Conservation (phyloP, 2,329 filamentous ascomycete species). For the Pseudogymnoascus sp. region DNA sequence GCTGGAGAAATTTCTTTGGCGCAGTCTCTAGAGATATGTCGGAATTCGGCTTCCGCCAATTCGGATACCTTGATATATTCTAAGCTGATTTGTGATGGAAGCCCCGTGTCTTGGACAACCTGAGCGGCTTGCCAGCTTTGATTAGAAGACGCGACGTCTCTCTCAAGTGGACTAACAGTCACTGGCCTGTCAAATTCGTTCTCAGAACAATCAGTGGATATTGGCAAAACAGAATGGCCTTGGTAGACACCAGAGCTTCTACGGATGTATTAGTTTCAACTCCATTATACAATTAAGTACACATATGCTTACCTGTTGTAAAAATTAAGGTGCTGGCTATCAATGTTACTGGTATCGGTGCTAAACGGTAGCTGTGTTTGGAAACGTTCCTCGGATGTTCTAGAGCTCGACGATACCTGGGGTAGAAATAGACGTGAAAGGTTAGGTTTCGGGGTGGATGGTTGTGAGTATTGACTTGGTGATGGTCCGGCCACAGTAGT, state of each 20-base stretch:
- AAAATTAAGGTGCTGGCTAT: background rate
- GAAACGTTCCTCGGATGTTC: background rate
- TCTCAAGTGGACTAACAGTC: background rate
- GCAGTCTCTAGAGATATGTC: background rate
- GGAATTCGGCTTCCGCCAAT: background rate
- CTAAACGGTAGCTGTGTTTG: constrained; percentile 1
- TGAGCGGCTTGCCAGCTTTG: constrained; percentile 4
- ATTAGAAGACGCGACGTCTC: background rate
- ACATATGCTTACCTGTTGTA: background rate
- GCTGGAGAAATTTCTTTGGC: background rate
- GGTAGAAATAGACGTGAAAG: constrained; percentile 3
- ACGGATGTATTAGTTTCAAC: background rate
- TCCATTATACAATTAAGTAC: background rate
- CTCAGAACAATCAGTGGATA: background rate
- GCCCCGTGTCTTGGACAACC: background rate
- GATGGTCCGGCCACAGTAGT: background rate
- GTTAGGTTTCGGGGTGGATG: background rate
- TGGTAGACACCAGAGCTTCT: background rate
- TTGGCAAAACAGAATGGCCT: background rate
- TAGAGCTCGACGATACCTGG: background rate
- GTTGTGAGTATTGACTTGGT: background rate
- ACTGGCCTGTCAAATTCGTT: background rate
- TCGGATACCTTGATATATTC: background rate
- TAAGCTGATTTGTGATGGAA: background rate
- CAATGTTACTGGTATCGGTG: background rate